Evolutionary conservation across 1,139 yeast species (phyloP), one percentile per base, ranked within the genome.

Genomic region (Pichia cactophila): DNA sequence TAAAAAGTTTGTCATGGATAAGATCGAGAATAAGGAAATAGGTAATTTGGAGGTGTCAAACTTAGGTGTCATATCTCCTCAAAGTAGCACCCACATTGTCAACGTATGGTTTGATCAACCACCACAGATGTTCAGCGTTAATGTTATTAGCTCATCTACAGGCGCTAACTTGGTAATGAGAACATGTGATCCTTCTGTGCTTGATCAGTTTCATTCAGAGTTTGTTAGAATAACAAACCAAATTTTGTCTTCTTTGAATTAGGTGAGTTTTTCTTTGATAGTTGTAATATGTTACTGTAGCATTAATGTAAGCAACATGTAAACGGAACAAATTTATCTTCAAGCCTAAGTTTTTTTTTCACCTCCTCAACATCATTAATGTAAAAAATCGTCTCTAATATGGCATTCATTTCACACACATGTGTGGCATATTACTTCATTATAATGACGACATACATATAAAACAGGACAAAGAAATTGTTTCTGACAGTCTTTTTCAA

Each of bases 391-490:
- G 5, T 23, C 23, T 23, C 23, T 23, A 20, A 20, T 23, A 23
- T 23, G 23, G 23, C 23, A 23, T 23, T 23, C 5, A 23, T 23
- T 28, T 11, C 31, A 9, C 9, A 9, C 12, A 7, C 31, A 73
- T 73, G 78, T 73, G 78, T 63, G 78, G 78, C 5, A 73, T 73
- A 8, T 58, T 73, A 10, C 59, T 67, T 38, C 69, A 65, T 51
- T 62, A 47, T 36, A 26, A 44, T 1, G 14, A 31, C n/a, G 17
- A 35, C 6, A 36, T 20, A 33, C 39, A 37, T 2, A 23, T 46
- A 12, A 28, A 6, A 11, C 23, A 46, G 11, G 54, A 56, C 46
- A 54, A 47, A 12, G 46, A 53, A 9, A 40, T 41, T 26, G 35
- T 39, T 9, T 14, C 23, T 10, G 43, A 45, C n/a, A 31, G 9